Evolutionary conservation across 768 basidiomycete species (phyloP), one percentile per base, ranked within the genome.

Genomic region (Amyloporia xantha): DNA sequence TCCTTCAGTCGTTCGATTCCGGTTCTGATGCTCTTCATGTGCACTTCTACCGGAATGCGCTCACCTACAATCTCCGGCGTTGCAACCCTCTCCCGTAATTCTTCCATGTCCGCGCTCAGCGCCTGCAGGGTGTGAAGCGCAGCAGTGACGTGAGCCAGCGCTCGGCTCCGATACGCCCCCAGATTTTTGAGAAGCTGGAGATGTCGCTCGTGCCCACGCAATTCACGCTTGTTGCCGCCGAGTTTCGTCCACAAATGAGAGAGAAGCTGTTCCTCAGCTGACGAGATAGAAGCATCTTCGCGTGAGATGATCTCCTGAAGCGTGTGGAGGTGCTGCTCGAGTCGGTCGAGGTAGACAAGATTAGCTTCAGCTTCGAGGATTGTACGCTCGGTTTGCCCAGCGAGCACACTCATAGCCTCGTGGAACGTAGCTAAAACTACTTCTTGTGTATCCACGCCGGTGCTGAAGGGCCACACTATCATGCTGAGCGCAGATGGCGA

Each of bases 81-180:
- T 3, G 84, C 76, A 1, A 86, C 84, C 15, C 83, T 71, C 59
- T 86, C 83, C 52, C 87, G 71, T 51, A 91, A 65, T 38, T 86
- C 85, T 59, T 86, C 85, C 72, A 90, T 79, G 53, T 89, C 86
- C 28, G 77, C 80, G 54, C 77, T 77, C 79, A 89, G 77, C 33
- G 69, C 68, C 24, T 77, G 66, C 52, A 91, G 65, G 9, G 78
- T 72, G 44, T 81, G 79, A 56, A 86, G 59, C 12, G 84, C 77
- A 0, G 77, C 77, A 26, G 73, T 74, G n/a, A 91, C 84, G 52
- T 85, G 86, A 9, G 69, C 76, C 33, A 73, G 64, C 3, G 88
- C 87, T 51, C 74, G 72, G 54, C 73, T 75, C 55, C 84, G 71
- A 56, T 85, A 88, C 27, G 57, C 62, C 7, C 72, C 71, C 11